These are phyloP conservation scores for Pulveroboletus frians DNA, from an alignment of 768 basidiomycete genomes.

Conservation along the genomic window DNA sequence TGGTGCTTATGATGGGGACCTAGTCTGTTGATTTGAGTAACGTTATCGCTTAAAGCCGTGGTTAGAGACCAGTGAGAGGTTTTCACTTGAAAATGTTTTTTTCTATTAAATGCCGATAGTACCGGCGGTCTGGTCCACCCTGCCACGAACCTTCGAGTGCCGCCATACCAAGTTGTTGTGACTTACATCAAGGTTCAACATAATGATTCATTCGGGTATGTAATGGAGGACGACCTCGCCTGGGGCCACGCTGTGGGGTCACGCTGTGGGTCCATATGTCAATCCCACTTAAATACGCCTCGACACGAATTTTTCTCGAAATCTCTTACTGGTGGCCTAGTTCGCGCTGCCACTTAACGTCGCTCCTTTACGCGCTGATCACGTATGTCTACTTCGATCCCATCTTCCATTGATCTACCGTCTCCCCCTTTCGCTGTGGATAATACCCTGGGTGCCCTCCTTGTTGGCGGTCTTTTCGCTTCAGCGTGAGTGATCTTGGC, in stretches of 20 bases:
- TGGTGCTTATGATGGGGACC: no score
- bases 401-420: neutral
- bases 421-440: slow-evolving; percentile 31
- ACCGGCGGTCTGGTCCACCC: no score
- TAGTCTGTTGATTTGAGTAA: no score
- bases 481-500: slow-evolving; percentile 40
- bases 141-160: no score
- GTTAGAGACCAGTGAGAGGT: no score
- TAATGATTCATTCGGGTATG: neutral
- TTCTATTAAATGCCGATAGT: no score
- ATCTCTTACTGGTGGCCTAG: neutral
- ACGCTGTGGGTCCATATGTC: neutral
- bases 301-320: neutral
- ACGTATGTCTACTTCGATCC: slow-evolving; percentile 7
- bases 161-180: neutral
- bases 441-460: slow-evolving; percentile 50
- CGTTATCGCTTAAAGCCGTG: no score
- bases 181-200: neutral
- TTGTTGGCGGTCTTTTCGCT: slow-evolving; percentile 49
- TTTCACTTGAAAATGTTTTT: no score
- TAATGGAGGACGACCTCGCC: neutral
- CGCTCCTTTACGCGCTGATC: neutral
- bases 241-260: neutral
- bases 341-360: neutral
- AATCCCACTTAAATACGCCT: neutral